phyloP scores from a whole-genome alignment of 2,329 filamentous ascomycete species.

The Ilyonectria robusta region DNA sequence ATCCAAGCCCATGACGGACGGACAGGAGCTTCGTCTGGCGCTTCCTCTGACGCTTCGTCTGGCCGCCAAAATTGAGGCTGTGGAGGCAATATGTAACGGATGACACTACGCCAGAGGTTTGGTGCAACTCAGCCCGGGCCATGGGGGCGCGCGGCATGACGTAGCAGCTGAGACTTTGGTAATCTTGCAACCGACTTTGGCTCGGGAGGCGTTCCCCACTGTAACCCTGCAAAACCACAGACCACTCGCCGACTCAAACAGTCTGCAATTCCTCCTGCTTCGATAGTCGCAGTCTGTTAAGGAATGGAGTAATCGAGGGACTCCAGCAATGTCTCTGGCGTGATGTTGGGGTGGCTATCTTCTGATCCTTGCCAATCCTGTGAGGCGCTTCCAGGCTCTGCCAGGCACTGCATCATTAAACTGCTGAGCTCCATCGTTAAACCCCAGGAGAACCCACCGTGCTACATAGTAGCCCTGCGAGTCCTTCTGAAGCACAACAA shows the following conservation, averaged over 20 bases:
- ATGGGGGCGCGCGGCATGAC: conserved; percentile 40
- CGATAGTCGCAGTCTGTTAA: not conserved
- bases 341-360: not conserved
- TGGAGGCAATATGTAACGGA: not conserved
- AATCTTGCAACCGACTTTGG: conserved; percentile 17
- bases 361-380: not conserved
- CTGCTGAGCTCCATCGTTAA: not conserved
- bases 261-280: not conserved
- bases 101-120: conserved; percentile 1
- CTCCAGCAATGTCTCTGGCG: not conserved
- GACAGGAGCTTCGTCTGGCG: not conserved
- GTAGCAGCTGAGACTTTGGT: conserved; percentile 33
- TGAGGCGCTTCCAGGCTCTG: not conserved
- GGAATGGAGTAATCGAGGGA: not conserved
- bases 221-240: not conserved
- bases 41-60: not conserved
- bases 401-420: not conserved
- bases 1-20: not conserved
- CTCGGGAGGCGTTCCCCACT: conserved; percentile 6
- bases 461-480: not conserved
- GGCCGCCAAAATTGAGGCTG: not conserved
- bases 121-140: conserved; percentile 24
- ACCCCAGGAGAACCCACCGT: not conserved
- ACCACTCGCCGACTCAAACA: conserved; percentile 3
- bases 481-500: not conserved